These are phyloP conservation scores for Penicillium nordicum DNA, from an alignment of 2,329 filamentous ascomycete species.

Conservation along the genomic window DNA sequence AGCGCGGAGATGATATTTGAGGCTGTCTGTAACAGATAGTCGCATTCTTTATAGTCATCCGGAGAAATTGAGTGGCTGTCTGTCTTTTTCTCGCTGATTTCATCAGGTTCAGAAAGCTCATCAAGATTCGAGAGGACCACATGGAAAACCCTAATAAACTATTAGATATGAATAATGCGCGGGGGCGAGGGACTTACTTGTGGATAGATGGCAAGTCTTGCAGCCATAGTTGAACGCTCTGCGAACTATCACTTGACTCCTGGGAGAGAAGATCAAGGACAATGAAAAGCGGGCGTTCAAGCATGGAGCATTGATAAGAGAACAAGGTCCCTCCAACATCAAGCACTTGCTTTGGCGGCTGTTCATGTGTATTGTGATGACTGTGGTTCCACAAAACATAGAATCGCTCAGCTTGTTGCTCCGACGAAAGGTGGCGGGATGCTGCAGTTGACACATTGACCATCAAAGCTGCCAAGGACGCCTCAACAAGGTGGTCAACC, in stretches of 20 bases:
- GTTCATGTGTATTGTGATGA: conserved; percentile 38
- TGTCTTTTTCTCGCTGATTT: conserved; percentile 13
- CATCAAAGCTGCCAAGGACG: conserved; percentile 68
- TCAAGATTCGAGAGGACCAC: conserved; percentile 37
- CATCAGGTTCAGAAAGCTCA: conserved; percentile 28
- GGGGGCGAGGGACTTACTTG: conserved; percentile 32
- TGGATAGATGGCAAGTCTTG: conserved; percentile 54
- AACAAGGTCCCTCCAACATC: conserved; percentile 29
- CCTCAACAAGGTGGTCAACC: conserved; percentile 72
- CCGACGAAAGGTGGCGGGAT: conserved; percentile 30
- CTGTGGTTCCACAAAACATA: conserved; percentile 45
- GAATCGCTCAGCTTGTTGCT: conserved; percentile 38
- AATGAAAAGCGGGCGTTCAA: conserved; percentile 76
- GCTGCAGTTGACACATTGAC: conserved; percentile 44
- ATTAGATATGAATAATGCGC: conserved; percentile 14
- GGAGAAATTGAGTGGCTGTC: conserved; percentile 47
- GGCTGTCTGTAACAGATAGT: conserved; percentile 74
- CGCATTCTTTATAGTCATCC: conserved; percentile 70
- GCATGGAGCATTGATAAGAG: conserved; percentile 54
- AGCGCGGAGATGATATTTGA: conserved; percentile 68
- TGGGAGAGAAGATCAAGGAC: conserved; percentile 75
- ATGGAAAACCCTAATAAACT: conserved; percentile 32
- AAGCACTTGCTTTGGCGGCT: conserved; percentile 32
- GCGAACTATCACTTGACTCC: conserved; percentile 68
- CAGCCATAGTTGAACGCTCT: conserved; percentile 77